A percentile compares a stretch with the other conserved stretches of the same genome.
Conservation (phyloP, 768 basidiomycete species). For the Neoboletus brunneissimus region DNA sequence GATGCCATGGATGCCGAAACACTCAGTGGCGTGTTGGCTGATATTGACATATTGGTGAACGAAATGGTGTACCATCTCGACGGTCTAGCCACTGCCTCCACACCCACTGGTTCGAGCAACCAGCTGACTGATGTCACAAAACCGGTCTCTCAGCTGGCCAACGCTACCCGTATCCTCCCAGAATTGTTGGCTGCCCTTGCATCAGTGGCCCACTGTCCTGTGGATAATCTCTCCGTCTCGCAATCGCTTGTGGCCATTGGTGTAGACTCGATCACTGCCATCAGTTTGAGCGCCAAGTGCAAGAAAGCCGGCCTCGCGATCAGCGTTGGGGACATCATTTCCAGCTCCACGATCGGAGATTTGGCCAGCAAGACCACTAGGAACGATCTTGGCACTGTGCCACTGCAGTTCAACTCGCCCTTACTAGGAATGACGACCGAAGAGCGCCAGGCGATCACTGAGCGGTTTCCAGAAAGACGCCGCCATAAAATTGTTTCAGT, state of each 20-base stretch:
- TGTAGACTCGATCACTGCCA: conserved; percentile 50
- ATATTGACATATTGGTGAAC: conserved; percentile 19
- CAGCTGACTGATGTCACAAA: neutral
- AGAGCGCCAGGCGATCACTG: conserved; percentile 12
- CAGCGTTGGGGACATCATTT: conserved; percentile 40
- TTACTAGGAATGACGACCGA: conserved; percentile 5
- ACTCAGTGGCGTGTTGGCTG: conserved; percentile 17
- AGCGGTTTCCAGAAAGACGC: conserved; percentile 14
- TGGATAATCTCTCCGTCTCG: conserved; percentile 28
- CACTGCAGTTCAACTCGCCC: neutral
- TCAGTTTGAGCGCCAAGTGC: conserved; percentile 41
- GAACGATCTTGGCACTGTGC: neutral
- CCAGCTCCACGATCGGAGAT: conserved; percentile 36
- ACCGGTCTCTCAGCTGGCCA: neutral
- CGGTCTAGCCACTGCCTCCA: conserved; percentile 3
- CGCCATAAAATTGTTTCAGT: conserved; percentile 18
- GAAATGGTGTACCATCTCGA: conserved; percentile 22
- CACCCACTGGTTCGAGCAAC: neutral
- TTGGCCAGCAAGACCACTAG: conserved; percentile 14
- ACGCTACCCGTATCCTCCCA: conserved; percentile 2
- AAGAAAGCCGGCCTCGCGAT: conserved; percentile 36
- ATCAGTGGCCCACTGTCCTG: conserved; percentile 27
- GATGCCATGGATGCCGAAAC: conserved; percentile 27
- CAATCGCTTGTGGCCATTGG: conserved; percentile 43
- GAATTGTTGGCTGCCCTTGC: conserved; percentile 8